phyloP scores from a whole-genome alignment of 352 stramenopile species.

The Phytophthora foliorum region DNA sequence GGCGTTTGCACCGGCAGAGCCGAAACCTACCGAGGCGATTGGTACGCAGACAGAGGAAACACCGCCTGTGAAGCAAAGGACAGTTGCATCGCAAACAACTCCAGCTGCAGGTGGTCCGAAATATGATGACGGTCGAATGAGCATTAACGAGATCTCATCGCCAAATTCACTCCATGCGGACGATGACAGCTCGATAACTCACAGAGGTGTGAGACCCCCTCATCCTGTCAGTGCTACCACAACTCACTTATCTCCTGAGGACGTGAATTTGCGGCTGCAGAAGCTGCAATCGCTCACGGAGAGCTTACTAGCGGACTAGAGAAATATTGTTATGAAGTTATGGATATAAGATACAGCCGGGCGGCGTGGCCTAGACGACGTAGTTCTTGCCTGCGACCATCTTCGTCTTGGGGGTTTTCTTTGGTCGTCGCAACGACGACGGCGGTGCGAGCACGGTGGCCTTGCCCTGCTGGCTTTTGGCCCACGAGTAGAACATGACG shows the following conservation, averaged over 20 bases:
- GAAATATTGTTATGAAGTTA: conserved; percentile 32
- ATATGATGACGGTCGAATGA: conserved; percentile 34
- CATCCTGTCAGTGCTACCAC: conserved; percentile 14
- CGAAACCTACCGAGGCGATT: conserved; percentile 13
- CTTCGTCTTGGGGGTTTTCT: conserved; percentile 41
- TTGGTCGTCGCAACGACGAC: conserved; percentile 21
- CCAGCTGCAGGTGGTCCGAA: neutral
- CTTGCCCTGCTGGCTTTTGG: conserved; percentile 71
- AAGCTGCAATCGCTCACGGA: conserved; percentile 69
- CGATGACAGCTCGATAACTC: conserved; percentile 1
- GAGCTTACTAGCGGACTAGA: conserved; percentile 63
- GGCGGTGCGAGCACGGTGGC: conserved; percentile 30
- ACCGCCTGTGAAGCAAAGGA: conserved; percentile 5
- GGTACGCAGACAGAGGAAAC: conserved; percentile 35
- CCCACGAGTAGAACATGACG: conserved; percentile 90
- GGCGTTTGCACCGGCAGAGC: conserved; percentile 9
- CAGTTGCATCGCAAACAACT: conserved; percentile 34
- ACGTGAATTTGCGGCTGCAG: conserved; percentile 50
- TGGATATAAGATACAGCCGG: conserved; percentile 31
- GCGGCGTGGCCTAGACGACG: conserved; percentile 51
- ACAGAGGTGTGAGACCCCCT: neutral
- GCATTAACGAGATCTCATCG: conserved; percentile 41
- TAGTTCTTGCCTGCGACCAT: conserved; percentile 79
- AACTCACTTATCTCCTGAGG: conserved; percentile 29
- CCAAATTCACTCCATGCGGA: conserved; percentile 14